phyloP scores from a whole-genome alignment of 495 filamentous ascomycete genomes.

The Trichoderma erinaceum region DNA sequence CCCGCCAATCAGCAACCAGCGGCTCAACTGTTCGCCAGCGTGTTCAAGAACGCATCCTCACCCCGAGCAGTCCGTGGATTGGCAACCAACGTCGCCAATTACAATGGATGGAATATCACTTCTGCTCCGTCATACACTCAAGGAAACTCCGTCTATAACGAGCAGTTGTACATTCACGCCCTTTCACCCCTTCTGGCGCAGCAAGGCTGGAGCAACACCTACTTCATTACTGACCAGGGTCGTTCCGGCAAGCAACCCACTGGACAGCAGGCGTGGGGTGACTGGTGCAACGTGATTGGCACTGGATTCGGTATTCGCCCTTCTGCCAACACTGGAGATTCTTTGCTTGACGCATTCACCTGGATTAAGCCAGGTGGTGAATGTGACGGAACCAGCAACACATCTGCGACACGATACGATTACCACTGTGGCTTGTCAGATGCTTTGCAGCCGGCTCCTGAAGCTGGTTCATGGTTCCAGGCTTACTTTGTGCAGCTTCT shows the following conservation, averaged over 20 bases:
- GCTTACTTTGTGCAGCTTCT: slow-evolving; percentile 67
- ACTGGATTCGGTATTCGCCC: slow-evolving; percentile 70
- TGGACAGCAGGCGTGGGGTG: slow-evolving; percentile 63
- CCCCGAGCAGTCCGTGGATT: slow-evolving; percentile 65
- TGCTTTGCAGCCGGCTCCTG: slow-evolving; percentile 60
- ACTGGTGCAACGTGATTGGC: slow-evolving; percentile 79
- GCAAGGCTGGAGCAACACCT: neutral
- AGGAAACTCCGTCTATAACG: slow-evolving; percentile 58
- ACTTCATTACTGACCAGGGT: slow-evolving; percentile 66
- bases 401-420: slow-evolving; percentile 59
- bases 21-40: slow-evolving; percentile 58
- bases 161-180: slow-evolving; percentile 60
- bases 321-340: slow-evolving; percentile 54
- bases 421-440: slow-evolving; percentile 60
- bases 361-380: slow-evolving; percentile 85
- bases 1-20: slow-evolving; percentile 67
- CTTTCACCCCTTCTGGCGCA: neutral
- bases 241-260: slow-evolving; percentile 61
- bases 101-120: slow-evolving; percentile 55
- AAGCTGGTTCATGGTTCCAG: slow-evolving; percentile 77
- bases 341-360: slow-evolving; percentile 68
- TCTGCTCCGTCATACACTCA: slow-evolving; percentile 40
- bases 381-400: slow-evolving; percentile 68
- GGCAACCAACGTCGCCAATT: slow-evolving; percentile 74
- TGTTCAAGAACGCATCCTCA: slow-evolving; percentile 59